phyloP scores from a whole-genome alignment of 208 protist genomes.

The Leishmania martiniquensis region DNA sequence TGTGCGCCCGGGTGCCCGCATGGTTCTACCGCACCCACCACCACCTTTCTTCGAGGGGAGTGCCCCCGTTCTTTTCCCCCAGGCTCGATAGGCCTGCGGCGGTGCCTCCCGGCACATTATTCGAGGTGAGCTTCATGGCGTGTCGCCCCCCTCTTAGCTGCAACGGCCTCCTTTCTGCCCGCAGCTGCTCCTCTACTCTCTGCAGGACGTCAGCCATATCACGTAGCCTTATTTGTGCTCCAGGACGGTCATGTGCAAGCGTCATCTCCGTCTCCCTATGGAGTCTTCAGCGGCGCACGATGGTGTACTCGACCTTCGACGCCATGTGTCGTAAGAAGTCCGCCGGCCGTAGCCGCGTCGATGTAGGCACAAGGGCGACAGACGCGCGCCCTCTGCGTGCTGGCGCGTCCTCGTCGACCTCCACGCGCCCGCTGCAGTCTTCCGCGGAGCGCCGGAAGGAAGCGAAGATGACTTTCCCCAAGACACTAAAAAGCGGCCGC shows the following conservation, averaged over 20 bases:
- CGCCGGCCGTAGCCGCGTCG: neutral
- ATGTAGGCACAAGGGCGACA: neutral
- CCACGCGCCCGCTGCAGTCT: conserved; percentile 49
- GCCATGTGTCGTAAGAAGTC: conserved; percentile 24
- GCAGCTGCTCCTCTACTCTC: neutral
- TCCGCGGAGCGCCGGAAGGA: conserved; percentile 48
- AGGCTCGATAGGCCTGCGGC: neutral
- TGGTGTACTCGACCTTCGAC: conserved; percentile 43
- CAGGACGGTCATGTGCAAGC: neutral
- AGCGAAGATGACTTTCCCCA: conserved; percentile 59
- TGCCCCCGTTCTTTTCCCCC: neutral
- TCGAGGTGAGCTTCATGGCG: neutral
- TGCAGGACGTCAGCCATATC: neutral
- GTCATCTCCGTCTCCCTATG: neutral
- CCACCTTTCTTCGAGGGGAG: neutral
- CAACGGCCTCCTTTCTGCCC: neutral
- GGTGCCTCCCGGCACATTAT: neutral
- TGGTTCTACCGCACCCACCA: neutral
- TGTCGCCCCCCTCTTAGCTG: neutral
- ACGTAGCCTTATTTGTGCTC: neutral
- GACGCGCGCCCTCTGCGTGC: neutral
- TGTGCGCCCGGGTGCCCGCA: neutral
- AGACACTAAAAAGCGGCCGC: conserved; percentile 81
- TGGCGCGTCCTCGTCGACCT: conserved; percentile 13
- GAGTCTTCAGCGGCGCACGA: conserved; percentile 15